Evolutionary conservation across 352 stramenopile species (phyloP).

Genomic region (Globisporangium ultimum): DNA sequence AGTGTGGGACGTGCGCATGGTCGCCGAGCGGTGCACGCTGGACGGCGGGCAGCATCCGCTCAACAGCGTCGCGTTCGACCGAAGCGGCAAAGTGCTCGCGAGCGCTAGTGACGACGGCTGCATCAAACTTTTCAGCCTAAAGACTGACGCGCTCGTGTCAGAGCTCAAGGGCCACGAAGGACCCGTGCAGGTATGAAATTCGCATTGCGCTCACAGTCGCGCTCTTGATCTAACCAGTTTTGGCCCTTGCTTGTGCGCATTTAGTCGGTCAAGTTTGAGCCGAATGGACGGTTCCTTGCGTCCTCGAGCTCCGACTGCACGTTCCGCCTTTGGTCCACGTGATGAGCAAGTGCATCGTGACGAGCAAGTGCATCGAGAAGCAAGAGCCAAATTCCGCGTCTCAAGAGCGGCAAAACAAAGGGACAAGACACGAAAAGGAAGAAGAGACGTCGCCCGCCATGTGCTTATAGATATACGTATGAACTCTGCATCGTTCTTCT

Average conservation of each 20-base stretch:
- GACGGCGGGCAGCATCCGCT: slow-evolving; percentile 86
- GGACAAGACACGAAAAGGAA: too few species aligned
- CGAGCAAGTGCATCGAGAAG: background rate
- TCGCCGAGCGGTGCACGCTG: slow-evolving; percentile 86
- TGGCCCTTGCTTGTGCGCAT: slow-evolving; percentile 6
- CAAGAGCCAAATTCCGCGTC: background rate
- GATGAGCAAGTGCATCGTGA: slow-evolving; percentile 1
- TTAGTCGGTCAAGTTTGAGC: slow-evolving; percentile 88
- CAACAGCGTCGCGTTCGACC: slow-evolving; percentile 90
- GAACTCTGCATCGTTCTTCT: background rate
- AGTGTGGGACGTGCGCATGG: slow-evolving; percentile 95
- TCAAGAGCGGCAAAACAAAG: too few species aligned
- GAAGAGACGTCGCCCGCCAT: too few species aligned
- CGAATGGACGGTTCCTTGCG: slow-evolving; percentile 85
- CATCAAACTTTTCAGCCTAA: slow-evolving; percentile 89
- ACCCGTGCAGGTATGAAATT: slow-evolving; percentile 83
- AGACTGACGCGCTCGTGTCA: slow-evolving; percentile 53
- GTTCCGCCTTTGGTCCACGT: slow-evolving; percentile 87
- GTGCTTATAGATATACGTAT: too few species aligned
- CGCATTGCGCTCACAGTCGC: slow-evolving; percentile 6
- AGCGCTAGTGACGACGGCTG: slow-evolving; percentile 88
- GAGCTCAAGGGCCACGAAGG: slow-evolving; percentile 91
- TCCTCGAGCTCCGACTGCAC: slow-evolving; percentile 92
- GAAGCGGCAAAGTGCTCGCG: slow-evolving; percentile 80
- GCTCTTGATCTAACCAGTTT: slow-evolving; percentile 10